These are phyloP conservation scores for Tagetes erecta DNA, from an alignment of 129 eudicot genomes.

Conservation along the genomic window DNA sequence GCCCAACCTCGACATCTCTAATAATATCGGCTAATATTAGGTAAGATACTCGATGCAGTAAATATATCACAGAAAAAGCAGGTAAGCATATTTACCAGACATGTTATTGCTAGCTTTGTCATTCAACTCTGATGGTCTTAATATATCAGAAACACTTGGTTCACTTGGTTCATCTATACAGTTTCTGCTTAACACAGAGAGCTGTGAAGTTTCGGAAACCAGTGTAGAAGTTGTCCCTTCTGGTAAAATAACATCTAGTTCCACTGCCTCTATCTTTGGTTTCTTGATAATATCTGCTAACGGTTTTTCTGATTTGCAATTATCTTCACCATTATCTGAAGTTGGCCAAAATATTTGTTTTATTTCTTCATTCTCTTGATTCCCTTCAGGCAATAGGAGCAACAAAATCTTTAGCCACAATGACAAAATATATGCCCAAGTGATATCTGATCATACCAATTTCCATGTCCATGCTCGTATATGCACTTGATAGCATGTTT, in stretches of 20 bases:
- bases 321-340: slow-evolving; percentile 28
- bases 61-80: slow-evolving; percentile 16
- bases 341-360: slow-evolving; percentile 19
- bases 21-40: slow-evolving; percentile 15
- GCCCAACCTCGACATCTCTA: neutral
- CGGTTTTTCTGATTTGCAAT: slow-evolving; percentile 32
- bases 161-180: slow-evolving; percentile 31
- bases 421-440: slow-evolving; percentile 13
- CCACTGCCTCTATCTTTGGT: slow-evolving; percentile 40
- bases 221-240: slow-evolving; percentile 24
- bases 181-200: slow-evolving; percentile 27
- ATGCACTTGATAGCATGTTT: slow-evolving; percentile 35
- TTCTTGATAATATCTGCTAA: slow-evolving; percentile 27
- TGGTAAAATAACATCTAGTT: slow-evolving; percentile 42
- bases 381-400: slow-evolving; percentile 26
- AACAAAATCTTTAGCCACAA: slow-evolving; percentile 20
- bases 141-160: slow-evolving; percentile 30
- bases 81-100: slow-evolving; percentile 41
- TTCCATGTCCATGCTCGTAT: slow-evolving; percentile 19
- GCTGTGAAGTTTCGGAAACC: slow-evolving; percentile 25
- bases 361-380: slow-evolving; percentile 39
- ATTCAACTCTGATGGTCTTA: slow-evolving; percentile 20
- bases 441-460: slow-evolving; percentile 29
- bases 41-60: slow-evolving; percentile 3
- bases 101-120: slow-evolving; percentile 23